Base-by-base conservation (phyloP, 1,284 basidiomycete species). In the Ceratobasidium sp. region DNA sequence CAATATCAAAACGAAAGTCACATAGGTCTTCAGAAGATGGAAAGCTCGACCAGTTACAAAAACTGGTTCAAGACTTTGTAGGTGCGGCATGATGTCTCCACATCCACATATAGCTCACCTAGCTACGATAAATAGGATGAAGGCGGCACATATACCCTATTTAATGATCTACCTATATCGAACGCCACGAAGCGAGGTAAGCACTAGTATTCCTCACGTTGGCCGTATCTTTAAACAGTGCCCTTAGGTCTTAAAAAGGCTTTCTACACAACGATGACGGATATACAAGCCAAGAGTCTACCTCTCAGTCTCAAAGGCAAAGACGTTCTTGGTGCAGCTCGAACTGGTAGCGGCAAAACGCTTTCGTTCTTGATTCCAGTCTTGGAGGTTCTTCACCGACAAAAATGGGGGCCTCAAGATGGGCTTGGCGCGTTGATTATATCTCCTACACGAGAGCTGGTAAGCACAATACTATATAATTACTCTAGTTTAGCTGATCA, bases 391-490 rank as follows among this genome's bases (percentile, higher is more conserved):
- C 84, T 94, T 30, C 90, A 92, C 77, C 84, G 90, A 57, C 83
- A 84, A 72, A 90, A 88, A 78, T 94, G 93, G 92, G 92, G 92
- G 0, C 88, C 89, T 2, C 86, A 88, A 75, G 93, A 94, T 79
- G 92, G 92, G 6, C 85, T 99, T 2, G 96, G 97, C 10, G 97
- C 96, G 0, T 82, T 99, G 55, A 89, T 99, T 76, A 94, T 99
- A 76, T 96, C 94, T 2, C 97, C 97, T 0, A 99, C 97, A 0
- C 86, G 97, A 72, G 97, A 99, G 82, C 83, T 99, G 67, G 93
- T 93, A 76, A 78, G 85, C 82, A 16, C n/a, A 8, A 36, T 14
- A n/a, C 41, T 39, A 16, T 18, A 4, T 28, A 14, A 16, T 32
- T 8, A 21, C 23, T 39, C 43, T 5, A 8, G 52, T 9, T 1